Conservation (phyloP, 78 protist genomes). For the Dictyostelium intermedium region DNA sequence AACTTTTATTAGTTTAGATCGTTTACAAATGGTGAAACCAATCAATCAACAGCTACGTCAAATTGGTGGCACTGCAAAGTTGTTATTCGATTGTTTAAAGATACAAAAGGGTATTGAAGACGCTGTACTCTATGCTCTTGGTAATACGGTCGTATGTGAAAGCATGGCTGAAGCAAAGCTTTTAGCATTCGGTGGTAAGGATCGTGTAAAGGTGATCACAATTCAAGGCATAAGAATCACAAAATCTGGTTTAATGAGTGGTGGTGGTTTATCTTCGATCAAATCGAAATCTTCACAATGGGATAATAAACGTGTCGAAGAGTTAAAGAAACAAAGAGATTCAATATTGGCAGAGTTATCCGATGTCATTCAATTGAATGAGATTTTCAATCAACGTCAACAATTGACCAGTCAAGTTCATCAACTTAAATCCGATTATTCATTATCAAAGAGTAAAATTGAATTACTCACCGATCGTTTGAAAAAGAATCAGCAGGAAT, state of each 20-base stretch:
- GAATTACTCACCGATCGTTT: neutral
- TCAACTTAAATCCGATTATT: neutral
- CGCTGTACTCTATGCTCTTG: constrained; percentile 94
- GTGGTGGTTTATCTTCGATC: constrained; percentile 83
- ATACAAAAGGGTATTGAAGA: constrained; percentile 5
- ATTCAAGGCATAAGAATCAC: constrained; percentile 93
- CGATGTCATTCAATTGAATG: neutral
- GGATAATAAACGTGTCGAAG: constrained; percentile 67
- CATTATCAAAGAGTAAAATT: neutral
- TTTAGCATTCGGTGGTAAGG: constrained; percentile 67
- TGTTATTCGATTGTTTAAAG: constrained; percentile 81
- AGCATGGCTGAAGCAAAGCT: constrained; percentile 86
- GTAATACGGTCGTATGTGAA: constrained; percentile 94
- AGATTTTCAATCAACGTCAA: constrained; percentile 14
- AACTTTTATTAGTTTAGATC: constrained; percentile 95
- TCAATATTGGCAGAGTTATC: neutral
- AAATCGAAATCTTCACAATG: constrained; percentile 38
- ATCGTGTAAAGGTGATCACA: constrained; percentile 83
- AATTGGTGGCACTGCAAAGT: constrained; percentile 45
- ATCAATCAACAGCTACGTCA: constrained; percentile 77
- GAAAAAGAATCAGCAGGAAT: neutral
- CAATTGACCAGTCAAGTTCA: neutral
- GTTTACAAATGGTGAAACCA: constrained; percentile 60
- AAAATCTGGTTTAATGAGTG: constrained; percentile 94
- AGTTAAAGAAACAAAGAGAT: constrained; percentile 59